phyloP scores from a whole-genome alignment of 139 green algal genomes.

The Chlamydomonas asymmetrica region DNA sequence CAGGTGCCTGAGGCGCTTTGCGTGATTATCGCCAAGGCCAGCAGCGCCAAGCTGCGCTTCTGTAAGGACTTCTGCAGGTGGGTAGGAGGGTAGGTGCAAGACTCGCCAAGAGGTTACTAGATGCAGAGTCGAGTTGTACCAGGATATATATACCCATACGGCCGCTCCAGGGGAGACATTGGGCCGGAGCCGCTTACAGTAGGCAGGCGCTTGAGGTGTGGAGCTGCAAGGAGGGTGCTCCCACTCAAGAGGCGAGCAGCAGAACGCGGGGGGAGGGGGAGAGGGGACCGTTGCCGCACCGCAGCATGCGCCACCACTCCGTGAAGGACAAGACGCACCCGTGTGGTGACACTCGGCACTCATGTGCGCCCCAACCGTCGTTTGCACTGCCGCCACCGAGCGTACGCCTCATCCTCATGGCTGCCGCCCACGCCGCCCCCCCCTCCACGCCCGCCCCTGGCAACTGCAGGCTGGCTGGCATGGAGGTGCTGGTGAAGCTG shows the following conservation, averaged over 20 bases:
- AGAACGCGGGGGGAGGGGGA: too few species aligned
- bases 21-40: constrained; percentile 11
- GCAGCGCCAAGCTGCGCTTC: neutral
- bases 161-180: too few species aligned
- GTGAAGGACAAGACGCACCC: too few species aligned
- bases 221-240: too few species aligned
- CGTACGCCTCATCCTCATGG: neutral
- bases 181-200: too few species aligned
- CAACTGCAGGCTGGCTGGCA: constrained; percentile 29
- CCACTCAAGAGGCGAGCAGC: too few species aligned
- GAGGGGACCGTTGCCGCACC: neutral
- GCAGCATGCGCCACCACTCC: neutral
- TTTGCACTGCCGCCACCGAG: neutral
- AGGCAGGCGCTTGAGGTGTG: too few species aligned
- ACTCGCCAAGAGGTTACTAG: too few species aligned
- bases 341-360: neutral
- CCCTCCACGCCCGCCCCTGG: too few species aligned
- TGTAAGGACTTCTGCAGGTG: constrained; percentile 22
- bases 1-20: constrained; percentile 16
- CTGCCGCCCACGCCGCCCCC: neutral
- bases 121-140: neutral
- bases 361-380: neutral
- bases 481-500: constrained; percentile 40
- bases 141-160: neutral
- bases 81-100: neutral